These are phyloP conservation scores for Lepidium didymum DNA, from an alignment of 345 rosid genomes.

Conservation along the genomic window DNA sequence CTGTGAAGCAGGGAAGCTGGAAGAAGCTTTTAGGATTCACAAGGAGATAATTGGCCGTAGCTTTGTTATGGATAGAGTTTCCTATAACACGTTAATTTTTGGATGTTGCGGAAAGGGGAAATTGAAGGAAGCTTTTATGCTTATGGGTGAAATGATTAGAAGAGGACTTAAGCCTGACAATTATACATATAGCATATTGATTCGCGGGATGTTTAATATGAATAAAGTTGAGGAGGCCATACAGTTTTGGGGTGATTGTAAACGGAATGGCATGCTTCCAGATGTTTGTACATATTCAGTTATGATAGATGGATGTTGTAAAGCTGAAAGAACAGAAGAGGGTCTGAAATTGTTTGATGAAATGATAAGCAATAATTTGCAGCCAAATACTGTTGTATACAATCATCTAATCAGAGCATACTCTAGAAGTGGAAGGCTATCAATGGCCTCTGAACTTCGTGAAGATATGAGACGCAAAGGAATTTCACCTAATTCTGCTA, in stretches of 20 bases:
- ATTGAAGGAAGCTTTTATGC: constrained; percentile 46
- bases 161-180: constrained; percentile 60
- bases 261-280: constrained; percentile 39
- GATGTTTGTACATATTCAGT: constrained; percentile 55
- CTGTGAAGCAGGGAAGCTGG: constrained; percentile 48
- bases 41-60: constrained; percentile 46
- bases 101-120: constrained; percentile 50
- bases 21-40: constrained; percentile 48
- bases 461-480: constrained; percentile 61
- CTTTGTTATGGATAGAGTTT: constrained; percentile 42
- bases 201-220: constrained; percentile 44
- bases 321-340: constrained; percentile 55
- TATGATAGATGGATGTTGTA: constrained; percentile 71
- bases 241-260: constrained; percentile 52
- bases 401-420: constrained; percentile 53
- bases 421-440: constrained; percentile 46
- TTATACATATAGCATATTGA: constrained; percentile 49
- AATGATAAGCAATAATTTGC: constrained; percentile 35
- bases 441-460: constrained; percentile 41
- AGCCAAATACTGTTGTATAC: constrained; percentile 50
- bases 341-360: constrained; percentile 54
- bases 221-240: constrained; percentile 60
- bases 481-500: constrained; percentile 39
- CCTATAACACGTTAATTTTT: constrained; percentile 56
- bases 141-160: constrained; percentile 58